Conservation (phyloP, 78 protist species). For the Capsaspora owczarzaki region DNA sequence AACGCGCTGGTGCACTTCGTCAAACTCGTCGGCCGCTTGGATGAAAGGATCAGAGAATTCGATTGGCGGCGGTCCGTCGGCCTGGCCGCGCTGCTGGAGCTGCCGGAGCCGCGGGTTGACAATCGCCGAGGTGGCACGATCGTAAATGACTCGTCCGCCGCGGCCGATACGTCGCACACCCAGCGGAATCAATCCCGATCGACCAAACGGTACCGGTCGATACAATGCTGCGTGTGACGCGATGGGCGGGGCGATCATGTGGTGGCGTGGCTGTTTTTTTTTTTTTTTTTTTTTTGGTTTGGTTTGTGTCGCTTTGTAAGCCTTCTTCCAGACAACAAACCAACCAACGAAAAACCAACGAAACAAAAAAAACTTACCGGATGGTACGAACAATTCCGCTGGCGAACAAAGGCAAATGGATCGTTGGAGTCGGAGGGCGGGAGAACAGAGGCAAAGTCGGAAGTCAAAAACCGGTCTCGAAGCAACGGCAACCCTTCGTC, state of each 20-base stretch:
- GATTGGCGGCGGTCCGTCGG: too few species aligned
- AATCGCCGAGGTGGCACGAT: too few species aligned
- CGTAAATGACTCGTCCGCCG: too few species aligned
- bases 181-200: too few species aligned
- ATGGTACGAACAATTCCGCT: background rate
- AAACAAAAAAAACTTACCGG: background rate
- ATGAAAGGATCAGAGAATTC: too few species aligned
- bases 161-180: too few species aligned
- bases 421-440: background rate
- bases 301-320: background rate
- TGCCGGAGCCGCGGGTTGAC: too few species aligned
- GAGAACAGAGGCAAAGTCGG: background rate
- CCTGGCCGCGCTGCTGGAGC: too few species aligned
- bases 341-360: background rate
- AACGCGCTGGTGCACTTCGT: background rate
- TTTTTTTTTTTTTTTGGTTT: too few species aligned
- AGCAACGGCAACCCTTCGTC: too few species aligned
- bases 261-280: background rate
- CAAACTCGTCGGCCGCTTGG: too few species aligned
- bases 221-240: background rate
- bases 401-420: background rate
- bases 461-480: background rate
- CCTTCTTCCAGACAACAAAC: background rate
- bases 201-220: too few species aligned
- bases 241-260: background rate